Conservation (phyloP, 2,329 filamentous ascomycete genomes). For the Fusarium mangiferae region DNA sequence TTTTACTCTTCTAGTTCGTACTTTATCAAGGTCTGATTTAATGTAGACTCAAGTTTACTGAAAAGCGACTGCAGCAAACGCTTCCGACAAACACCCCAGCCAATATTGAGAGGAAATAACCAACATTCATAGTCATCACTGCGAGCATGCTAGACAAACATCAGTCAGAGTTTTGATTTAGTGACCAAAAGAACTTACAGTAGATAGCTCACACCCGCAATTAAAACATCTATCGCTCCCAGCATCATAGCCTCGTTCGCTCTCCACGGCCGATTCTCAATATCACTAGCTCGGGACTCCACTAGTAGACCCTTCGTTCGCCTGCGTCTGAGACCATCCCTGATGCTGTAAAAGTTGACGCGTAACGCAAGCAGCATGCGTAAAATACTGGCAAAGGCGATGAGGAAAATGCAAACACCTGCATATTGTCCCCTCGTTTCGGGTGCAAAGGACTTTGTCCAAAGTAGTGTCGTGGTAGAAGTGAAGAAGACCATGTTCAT, state of each 20-base stretch:
- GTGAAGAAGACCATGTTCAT: neutral
- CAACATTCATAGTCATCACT: neutral
- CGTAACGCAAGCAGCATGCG: neutral
- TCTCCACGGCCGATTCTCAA: neutral
- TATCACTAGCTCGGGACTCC: fast-evolving
- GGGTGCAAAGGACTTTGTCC: neutral
- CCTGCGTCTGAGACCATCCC: neutral
- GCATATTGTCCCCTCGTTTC: neutral
- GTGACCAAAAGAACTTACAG: neutral
- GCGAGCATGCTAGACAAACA: neutral
- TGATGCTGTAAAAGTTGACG: neutral
- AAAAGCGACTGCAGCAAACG: neutral
- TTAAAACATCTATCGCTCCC: neutral
- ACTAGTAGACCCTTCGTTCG: neutral
- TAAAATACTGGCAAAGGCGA: neutral
- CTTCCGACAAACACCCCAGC: neutral
- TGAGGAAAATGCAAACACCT: neutral
- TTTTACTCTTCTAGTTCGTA: neutral
- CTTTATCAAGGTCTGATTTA: neutral
- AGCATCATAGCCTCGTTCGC: neutral
- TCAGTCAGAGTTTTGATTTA: too few relatives aligned
- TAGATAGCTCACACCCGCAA: neutral
- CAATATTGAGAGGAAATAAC: neutral
- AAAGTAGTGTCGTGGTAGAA: neutral
- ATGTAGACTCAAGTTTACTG: neutral